phyloP scores from a whole-genome alignment of 345 rosid species.

The Orychophragmus violaceus region DNA sequence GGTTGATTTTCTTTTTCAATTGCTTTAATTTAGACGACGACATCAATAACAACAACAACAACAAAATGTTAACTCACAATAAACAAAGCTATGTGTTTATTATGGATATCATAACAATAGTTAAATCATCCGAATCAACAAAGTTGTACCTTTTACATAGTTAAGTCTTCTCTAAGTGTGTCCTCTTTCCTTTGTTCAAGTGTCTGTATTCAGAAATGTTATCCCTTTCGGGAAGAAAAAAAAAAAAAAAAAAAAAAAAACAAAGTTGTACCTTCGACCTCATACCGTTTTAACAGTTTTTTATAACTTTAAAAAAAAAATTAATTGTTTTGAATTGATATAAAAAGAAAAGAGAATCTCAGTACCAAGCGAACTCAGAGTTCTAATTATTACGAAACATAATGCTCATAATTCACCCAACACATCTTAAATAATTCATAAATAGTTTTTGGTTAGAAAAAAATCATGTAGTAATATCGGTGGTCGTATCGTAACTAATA shows the following conservation, averaged over 20 bases:
- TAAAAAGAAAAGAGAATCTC: background rate
- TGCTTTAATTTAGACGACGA: too few relatives aligned
- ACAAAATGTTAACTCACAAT: background rate
- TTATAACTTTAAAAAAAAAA: background rate
- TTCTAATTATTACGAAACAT: background rate
- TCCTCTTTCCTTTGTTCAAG: too few relatives aligned
- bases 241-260: too few relatives aligned
- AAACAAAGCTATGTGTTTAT: background rate
- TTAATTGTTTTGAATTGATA: background rate
- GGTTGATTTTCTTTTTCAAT: background rate
- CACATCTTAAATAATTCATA: background rate
- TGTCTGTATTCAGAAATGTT: too few relatives aligned
- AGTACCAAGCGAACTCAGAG: background rate
- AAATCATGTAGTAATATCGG: background rate
- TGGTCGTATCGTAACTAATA: background rate
- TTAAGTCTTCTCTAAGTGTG: too few relatives aligned
- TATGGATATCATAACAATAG: background rate
- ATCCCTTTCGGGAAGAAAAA: too few relatives aligned
- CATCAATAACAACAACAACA: too few relatives aligned
- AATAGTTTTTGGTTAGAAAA: background rate
- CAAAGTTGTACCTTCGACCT: background rate
- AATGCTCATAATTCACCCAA: background rate
- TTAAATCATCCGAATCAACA: background rate
- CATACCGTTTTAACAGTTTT: background rate
- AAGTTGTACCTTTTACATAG: background rate